phyloP scores from a whole-genome alignment of 345 rosid species.

The Linum usitatissimum region DNA sequence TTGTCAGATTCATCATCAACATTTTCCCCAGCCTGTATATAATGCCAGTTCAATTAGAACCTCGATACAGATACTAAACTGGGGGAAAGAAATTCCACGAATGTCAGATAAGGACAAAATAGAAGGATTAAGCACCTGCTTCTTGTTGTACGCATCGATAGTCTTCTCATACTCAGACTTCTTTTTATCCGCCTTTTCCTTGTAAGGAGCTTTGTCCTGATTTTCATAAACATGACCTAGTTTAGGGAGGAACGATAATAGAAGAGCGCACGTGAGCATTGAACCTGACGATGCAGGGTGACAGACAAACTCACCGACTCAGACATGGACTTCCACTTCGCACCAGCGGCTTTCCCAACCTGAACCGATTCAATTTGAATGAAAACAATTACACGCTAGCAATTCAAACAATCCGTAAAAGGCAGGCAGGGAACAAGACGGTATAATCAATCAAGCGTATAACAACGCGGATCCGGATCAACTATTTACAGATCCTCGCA shows the following conservation, averaged over 20 bases:
- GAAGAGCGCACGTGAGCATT: not conserved
- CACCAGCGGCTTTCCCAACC: slow-evolving; percentile 87
- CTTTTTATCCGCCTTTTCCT: slow-evolving; percentile 43
- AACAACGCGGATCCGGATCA: not conserved
- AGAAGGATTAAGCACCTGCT: slow-evolving; percentile 27
- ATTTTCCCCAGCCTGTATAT: not conserved
- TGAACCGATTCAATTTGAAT: slow-evolving; percentile 9
- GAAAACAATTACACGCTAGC: not conserved
- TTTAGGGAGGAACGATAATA: not conserved
- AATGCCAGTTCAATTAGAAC: not conserved
- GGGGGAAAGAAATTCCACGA: too few species aligned
- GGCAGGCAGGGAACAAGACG: too few species aligned
- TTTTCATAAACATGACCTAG: not conserved
- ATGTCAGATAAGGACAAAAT: too few species aligned
- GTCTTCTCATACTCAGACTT: slow-evolving; percentile 54
- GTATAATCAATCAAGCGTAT: not conserved
- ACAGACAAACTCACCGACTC: slow-evolving; percentile 37
- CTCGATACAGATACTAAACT: not conserved
- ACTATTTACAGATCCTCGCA: not conserved
- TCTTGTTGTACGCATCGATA: slow-evolving; percentile 54
- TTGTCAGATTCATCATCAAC: not conserved
- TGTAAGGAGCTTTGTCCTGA: slow-evolving; percentile 64
- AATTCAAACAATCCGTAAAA: not conserved
- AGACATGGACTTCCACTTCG: slow-evolving; percentile 59
- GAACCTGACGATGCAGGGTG: not conserved